A percentile compares a stretch with the other conserved stretches of the same genome.
phyloP scores from a whole-genome alignment of 345 rosid genomes.

The Mallotus nudiflorus region DNA sequence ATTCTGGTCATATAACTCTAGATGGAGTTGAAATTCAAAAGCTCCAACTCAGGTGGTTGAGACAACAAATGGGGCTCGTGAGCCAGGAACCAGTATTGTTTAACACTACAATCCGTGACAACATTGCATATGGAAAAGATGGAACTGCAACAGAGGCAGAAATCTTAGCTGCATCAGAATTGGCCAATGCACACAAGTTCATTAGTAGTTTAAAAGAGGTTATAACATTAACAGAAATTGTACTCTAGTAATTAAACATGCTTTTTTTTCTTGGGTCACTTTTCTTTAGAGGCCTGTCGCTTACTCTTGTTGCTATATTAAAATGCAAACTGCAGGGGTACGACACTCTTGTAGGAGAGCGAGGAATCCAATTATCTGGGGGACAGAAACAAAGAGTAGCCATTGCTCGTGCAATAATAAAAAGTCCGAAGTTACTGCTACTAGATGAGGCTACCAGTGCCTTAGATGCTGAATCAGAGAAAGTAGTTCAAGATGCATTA shows the following conservation, averaged over 20 bases:
- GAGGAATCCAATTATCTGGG: constrained; percentile 73
- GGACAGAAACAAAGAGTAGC: constrained; percentile 91
- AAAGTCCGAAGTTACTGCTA: constrained; percentile 62
- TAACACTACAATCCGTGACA: constrained; percentile 75
- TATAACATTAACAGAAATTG: constrained; percentile 11
- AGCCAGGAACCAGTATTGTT: constrained; percentile 88
- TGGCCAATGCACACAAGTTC: constrained; percentile 83
- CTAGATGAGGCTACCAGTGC: constrained; percentile 82
- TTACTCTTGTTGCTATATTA: not conserved
- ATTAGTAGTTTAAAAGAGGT: constrained; percentile 83
- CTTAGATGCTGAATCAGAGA: constrained; percentile 72
- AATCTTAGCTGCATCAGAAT: constrained; percentile 63
- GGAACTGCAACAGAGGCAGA: constrained; percentile 73
- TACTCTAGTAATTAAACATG: too few relatives aligned
- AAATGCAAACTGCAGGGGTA: constrained; percentile 49
- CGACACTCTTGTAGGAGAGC: constrained; percentile 67
- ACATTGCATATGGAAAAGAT: constrained; percentile 79
- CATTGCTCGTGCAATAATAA: constrained; percentile 79
- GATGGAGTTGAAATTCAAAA: constrained; percentile 69
- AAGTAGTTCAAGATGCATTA: constrained; percentile 74
- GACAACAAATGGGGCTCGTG: constrained; percentile 85
- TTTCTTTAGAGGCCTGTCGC: not conserved
- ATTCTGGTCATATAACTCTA: constrained; percentile 66
- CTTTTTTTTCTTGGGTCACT: too few relatives aligned
- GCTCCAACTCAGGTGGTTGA: constrained; percentile 67